These are phyloP conservation scores for Russula foetens DNA, from an alignment of 768 basidiomycete species.

Conservation along the genomic window DNA sequence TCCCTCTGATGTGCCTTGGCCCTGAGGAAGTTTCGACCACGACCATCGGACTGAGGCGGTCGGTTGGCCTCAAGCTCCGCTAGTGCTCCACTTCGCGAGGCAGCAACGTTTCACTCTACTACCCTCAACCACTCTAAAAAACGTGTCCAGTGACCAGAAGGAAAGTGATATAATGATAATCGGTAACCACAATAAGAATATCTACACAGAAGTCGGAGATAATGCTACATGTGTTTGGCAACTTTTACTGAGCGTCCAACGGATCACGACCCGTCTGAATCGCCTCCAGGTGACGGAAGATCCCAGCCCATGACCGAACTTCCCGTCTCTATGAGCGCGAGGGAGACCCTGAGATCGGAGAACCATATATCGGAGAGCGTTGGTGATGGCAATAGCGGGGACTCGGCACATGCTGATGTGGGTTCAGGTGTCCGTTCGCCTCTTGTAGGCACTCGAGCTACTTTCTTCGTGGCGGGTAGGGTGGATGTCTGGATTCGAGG, in stretches of 20 bases:
- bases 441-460: neutral
- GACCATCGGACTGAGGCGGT: neutral
- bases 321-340: slow-evolving; percentile 1
- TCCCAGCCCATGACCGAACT: slow-evolving; percentile 12
- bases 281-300: slow-evolving; percentile 11
- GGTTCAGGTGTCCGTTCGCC: neutral
- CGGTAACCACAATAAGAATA: slow-evolving; percentile 8
- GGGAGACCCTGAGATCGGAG: neutral
- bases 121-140: too few species aligned
- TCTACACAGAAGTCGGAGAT: neutral
- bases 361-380: slow-evolving; percentile 19
- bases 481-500: slow-evolving; percentile 6
- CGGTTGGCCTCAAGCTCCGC: neutral
- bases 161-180: slow-evolving; percentile 14
- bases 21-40: neutral
- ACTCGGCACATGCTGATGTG: neutral
- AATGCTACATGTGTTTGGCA: neutral
- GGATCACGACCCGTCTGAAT: slow-evolving; percentile 1
- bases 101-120: neutral
- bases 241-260: neutral
- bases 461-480: neutral
- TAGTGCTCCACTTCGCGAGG: neutral
- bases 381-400: slow-evolving; percentile 8
- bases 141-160: neutral
- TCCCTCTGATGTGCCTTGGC: neutral